Base-by-base conservation (phyloP, 148 eudicot genomes). In the Rhododendron simsii region DNA sequence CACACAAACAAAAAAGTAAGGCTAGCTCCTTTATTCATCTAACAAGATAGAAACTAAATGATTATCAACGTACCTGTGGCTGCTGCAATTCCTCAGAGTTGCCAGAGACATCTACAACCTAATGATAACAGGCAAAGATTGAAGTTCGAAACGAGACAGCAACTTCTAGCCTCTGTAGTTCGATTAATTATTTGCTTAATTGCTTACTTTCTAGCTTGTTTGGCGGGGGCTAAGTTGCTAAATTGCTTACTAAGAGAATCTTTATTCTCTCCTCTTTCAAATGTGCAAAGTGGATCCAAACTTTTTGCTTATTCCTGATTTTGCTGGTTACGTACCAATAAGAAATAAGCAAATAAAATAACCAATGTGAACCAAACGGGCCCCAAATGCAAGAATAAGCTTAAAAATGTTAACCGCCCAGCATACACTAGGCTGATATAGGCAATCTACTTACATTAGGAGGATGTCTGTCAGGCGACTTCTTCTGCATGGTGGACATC, bases 401-500 rank as follows among this genome's bases (percentile, higher is more conserved):
- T 23, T 5, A 1, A 21, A 21, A 65, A 37, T 78, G 16, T 65
- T 39, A 30, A 18, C 79, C 1, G 18, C 63, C 16, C 69, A 83
- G 50, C 48, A 81, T 75, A 45, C 51, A 21, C 6, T 30, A 76
- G 83, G 50, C 35, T 61, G 65, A 67, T 23, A 81, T 30, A 59
- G 83, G 23, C 16, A 35, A 84, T 85, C 78, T 39, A 80, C 89
- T 71, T 9, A 7, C 39, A 85, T 74, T 83, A 71, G 84, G 44
- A n/a, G 41, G 15, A 50, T 84, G 65, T 44, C 83, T 81, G 23
- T 67, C 85, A 7, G 81, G 50, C 2, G 13, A 23, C 37, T 39
- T 73, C 21, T 41, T 85, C 45, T 88, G 85, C 89, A 88, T 88
- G 81, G 84, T 45, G 28, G 88, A 86, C 89, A 90, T 90, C 92